phyloP scores from a whole-genome alignment of 1,284 basidiomycete species.

The Cryptococcus wingfieldii region DNA sequence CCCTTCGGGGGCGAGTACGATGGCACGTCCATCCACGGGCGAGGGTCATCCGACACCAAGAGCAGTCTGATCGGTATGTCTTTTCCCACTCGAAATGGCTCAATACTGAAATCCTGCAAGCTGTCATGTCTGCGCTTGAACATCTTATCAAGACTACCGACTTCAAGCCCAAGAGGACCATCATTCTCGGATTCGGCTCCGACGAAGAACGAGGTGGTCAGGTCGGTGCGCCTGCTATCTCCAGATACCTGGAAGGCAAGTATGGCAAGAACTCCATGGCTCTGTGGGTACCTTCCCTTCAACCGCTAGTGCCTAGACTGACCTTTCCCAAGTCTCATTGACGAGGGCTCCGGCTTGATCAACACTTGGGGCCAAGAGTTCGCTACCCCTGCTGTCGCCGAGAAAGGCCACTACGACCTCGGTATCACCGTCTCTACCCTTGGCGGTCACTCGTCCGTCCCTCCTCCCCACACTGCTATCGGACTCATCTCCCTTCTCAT shows the following conservation, averaged over 20 bases:
- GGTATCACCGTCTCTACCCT: conserved; percentile 40
- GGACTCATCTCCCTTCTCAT: conserved; percentile 46
- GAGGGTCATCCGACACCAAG: conserved; percentile 61
- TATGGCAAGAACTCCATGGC: conserved; percentile 50
- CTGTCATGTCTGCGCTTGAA: conserved; percentile 57
- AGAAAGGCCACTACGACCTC: conserved; percentile 49
- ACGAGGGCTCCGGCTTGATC: conserved; percentile 50
- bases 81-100: not conserved
- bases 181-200: conserved; percentile 53
- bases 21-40: conserved; percentile 57
- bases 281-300: conserved; percentile 17
- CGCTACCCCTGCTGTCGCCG: conserved; percentile 50
- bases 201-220: conserved; percentile 54
- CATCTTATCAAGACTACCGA: conserved; percentile 51
- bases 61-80: conserved; percentile 52
- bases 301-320: not conserved
- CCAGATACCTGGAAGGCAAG: conserved; percentile 40
- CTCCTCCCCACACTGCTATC: conserved; percentile 46
- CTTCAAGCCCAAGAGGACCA: conserved; percentile 51
- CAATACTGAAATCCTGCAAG: conserved; percentile 14
- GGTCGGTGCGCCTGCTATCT: conserved; percentile 45
- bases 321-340: conserved; percentile 36
- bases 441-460: conserved; percentile 47
- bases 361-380: conserved; percentile 43
- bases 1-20: conserved; percentile 63